Percentiles rank a stretch among this genome's conserved stretches.
These are phyloP conservation scores for Trichoderma erinaceum DNA, from an alignment of 495 filamentous ascomycete species.

Conservation along the genomic window DNA sequence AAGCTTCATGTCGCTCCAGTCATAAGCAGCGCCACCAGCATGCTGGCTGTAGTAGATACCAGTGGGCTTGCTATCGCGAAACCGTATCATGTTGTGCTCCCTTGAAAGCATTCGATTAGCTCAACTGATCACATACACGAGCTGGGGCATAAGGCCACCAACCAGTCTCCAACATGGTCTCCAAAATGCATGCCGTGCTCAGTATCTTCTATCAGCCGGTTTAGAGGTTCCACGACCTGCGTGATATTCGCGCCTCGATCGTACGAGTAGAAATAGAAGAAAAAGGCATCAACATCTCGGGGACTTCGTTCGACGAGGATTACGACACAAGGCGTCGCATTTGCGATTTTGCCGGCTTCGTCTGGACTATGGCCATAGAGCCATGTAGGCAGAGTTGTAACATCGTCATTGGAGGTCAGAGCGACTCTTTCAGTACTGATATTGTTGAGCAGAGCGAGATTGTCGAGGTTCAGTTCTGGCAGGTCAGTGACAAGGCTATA, in stretches of 20 bases:
- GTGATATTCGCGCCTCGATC: conserved; percentile 17
- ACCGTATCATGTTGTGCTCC: conserved; percentile 19
- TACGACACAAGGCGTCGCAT: conserved; percentile 23
- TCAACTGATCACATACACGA: neutral
- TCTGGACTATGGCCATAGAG: conserved; percentile 25
- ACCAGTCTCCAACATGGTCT: conserved; percentile 19
- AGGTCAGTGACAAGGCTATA: neutral
- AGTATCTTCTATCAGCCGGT: conserved; percentile 16
- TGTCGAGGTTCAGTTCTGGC: conserved; percentile 17
- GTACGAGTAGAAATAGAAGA: conserved; percentile 19
- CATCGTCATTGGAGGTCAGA: conserved; percentile 26
- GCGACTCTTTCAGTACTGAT: conserved; percentile 20
- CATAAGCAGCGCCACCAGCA: conserved; percentile 12
- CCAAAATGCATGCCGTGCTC: conserved; percentile 18
- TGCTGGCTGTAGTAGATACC: conserved; percentile 19
- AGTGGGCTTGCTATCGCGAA: conserved; percentile 13
- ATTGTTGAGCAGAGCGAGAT: conserved; percentile 20
- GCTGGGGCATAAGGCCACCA: neutral
- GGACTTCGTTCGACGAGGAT: conserved; percentile 21
- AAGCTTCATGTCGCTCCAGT: conserved; percentile 13
- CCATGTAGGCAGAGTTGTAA: conserved; percentile 23
- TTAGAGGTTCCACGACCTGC: conserved; percentile 13
- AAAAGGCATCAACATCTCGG: conserved; percentile 17
- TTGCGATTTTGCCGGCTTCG: conserved; percentile 21
- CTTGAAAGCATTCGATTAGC: neutral